Evolutionary conservation across 805 yeast species (phyloP).

Genomic region (Starmerella apicola): DNA sequence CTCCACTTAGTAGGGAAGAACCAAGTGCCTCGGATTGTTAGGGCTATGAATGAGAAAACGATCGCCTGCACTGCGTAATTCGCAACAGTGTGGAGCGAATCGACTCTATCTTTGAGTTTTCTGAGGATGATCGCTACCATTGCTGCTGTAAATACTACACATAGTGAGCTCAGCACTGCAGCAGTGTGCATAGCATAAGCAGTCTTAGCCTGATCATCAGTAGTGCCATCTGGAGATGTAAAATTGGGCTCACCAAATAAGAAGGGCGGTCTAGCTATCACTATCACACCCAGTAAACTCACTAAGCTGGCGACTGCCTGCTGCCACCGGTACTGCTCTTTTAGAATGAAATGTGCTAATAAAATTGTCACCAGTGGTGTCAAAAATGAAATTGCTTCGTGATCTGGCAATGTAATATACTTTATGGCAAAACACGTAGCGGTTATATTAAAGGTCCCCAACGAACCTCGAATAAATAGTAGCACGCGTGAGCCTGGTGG

Average conservation of each 20-base stretch:
- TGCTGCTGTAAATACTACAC: conserved; percentile 10
- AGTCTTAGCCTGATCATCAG: neutral
- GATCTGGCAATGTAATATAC: conserved; percentile 66
- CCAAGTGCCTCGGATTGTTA: conserved; percentile 1
- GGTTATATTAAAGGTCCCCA: conserved; percentile 71
- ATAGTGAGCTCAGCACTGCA: conserved; percentile 50
- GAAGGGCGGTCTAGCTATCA: conserved; percentile 72
- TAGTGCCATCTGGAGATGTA: conserved; percentile 21
- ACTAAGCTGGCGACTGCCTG: conserved; percentile 59
- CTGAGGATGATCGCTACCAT: conserved; percentile 36
- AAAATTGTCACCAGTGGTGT: conserved; percentile 67
- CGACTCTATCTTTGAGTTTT: conserved; percentile 64
- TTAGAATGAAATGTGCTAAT: conserved; percentile 52
- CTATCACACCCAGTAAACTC: conserved; percentile 61
- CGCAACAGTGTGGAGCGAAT: conserved; percentile 67
- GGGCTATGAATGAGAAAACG: conserved; percentile 39
- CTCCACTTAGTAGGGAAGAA: conserved; percentile 3
- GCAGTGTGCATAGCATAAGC: conserved; percentile 24
- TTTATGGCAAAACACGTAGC: conserved; percentile 62
- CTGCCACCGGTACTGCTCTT: conserved; percentile 50
- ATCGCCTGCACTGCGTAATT: conserved; percentile 56
- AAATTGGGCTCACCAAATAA: too few relatives aligned
- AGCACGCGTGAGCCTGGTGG: conserved; percentile 43
- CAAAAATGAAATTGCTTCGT: conserved; percentile 65
- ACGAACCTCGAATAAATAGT: conserved; percentile 48